These are phyloP conservation scores for Symmetrospora coprosmae DNA, from an alignment of 768 basidiomycete genomes.

Conservation along the genomic window DNA sequence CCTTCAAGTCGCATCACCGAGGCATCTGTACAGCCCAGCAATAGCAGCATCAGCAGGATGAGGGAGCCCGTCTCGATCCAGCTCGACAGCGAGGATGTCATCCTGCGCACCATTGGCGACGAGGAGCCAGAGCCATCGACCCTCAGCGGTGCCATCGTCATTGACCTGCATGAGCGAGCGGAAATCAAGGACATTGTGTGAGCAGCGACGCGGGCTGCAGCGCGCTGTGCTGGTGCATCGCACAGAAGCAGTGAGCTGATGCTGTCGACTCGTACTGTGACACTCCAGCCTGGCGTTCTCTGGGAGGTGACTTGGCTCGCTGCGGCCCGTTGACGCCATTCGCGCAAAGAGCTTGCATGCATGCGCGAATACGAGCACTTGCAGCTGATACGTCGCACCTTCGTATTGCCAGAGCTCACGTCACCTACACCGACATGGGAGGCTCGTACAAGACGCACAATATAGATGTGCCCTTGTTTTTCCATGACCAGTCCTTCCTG, in stretches of 20 bases:
- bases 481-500: slow-evolving; percentile 32
- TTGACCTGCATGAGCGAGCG: slow-evolving; percentile 66
- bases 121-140: slow-evolving; percentile 65
- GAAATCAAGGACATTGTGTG: slow-evolving; percentile 41
- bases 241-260: too few relatives aligned
- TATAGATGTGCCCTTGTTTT: slow-evolving; percentile 32
- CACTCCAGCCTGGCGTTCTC: slow-evolving; percentile 65
- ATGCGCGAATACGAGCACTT: too few relatives aligned
- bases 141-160: slow-evolving; percentile 64
- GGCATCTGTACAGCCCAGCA: too few relatives aligned
- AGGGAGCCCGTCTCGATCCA: slow-evolving; percentile 50
- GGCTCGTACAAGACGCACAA: slow-evolving; percentile 25
- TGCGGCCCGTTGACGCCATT: slow-evolving; percentile 29
- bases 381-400: too few relatives aligned
- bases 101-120: slow-evolving; percentile 60
- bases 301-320: slow-evolving; percentile 51
- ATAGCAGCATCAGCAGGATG: too few relatives aligned
- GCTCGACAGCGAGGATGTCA: slow-evolving; percentile 55
- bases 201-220: too few relatives aligned
- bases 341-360: slow-evolving; percentile 55
- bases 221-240: too few relatives aligned
- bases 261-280: too few relatives aligned
- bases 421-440: slow-evolving; percentile 30
- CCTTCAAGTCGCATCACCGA: too few relatives aligned
- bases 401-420: too few relatives aligned